These are phyloP conservation scores for Fragilariopsis cylindrus DNA, from an alignment of 108 stramenopile genomes.

Conservation along the genomic window DNA sequence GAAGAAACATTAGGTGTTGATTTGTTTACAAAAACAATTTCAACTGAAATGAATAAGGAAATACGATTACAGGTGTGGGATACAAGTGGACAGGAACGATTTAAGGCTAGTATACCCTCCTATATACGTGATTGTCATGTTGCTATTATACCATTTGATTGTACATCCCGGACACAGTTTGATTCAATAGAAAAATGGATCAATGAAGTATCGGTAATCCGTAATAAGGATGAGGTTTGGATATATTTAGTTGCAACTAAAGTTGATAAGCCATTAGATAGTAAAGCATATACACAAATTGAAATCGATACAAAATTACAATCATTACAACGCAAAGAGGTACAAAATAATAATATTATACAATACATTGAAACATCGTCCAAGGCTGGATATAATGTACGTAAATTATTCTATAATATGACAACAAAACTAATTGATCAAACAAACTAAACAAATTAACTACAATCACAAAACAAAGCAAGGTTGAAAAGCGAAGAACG, in stretches of 20 bases:
- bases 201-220: conserved; percentile 3
- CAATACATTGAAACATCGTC: conserved; percentile 15
- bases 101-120: conserved; percentile 4
- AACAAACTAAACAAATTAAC: background rate
- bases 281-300: background rate
- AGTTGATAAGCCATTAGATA: background rate
- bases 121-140: conserved; percentile 15
- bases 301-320: conserved; percentile 10
- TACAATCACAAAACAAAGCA: too few species aligned
- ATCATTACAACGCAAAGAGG: background rate
- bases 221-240: conserved; percentile 5
- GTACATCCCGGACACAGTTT: background rate
- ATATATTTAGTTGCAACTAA: conserved; percentile 4
- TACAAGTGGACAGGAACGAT: conserved; percentile 20
- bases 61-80: conserved; percentile 22
- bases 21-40: conserved; percentile 18
- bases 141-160: conserved; percentile 8
- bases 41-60: background rate
- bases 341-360: conserved; percentile 10
- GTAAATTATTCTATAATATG: conserved; percentile 13
- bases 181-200: conserved; percentile 14
- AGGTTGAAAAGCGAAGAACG: too few species aligned
- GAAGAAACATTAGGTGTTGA: conserved; percentile 15
- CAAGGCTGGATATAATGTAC: conserved; percentile 14
- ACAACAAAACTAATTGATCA: conserved; percentile 15